Evolutionary conservation across 768 basidiomycete genomes (phyloP), one percentile per base, ranked within the genome.

Genomic region (Auriscalpium microsporum): DNA sequence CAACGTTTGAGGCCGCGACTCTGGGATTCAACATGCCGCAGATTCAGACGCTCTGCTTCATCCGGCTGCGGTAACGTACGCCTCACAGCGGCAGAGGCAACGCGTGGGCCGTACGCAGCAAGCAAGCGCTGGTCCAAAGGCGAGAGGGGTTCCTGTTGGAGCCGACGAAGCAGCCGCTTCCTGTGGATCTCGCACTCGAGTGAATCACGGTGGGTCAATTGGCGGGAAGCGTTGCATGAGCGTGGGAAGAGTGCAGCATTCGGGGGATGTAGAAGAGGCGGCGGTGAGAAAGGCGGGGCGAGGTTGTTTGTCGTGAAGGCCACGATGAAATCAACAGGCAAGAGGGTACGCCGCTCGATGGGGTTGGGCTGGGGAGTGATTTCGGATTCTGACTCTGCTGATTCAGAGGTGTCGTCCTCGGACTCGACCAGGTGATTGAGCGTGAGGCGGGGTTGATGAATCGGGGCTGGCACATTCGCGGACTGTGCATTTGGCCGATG

Each of bases 101-200:
- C 47, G 55, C 69, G 75, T 19, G 68, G 60, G 53, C 69, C 70
- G 44, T 83, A 65, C 10, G 75, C 62, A n/a, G 68, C 64, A 33
- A 86, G 75, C 34, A 73, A 69, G 38, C 58, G 59, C 42, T 74
- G 72, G 45, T 79, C 76, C 33, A 71, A 55, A 19, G 65, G 64
- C 33, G 75, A 70, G 44, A 77, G 68, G 50, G 58, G 58, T 8
- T 65, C 57, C 23, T 67, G 64, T 44, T 74, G 70, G 35, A 86
- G 62, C 55, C 72, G 76, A 10, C 64, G 63, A 28, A 81, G 70
- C 34, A 87, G 70, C 47, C 67, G 74, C 42, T 68, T 74, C 70
- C 73, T 82, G 68, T 82, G 74, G 60, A 81, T 62, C 52, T 65
- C 63, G 35, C 74, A 69, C 40, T 74, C 75, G 54, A 82, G 62